Base-by-base conservation (phyloP, 164 flowering plant genomes). In the Vitis cinerea region DNA sequence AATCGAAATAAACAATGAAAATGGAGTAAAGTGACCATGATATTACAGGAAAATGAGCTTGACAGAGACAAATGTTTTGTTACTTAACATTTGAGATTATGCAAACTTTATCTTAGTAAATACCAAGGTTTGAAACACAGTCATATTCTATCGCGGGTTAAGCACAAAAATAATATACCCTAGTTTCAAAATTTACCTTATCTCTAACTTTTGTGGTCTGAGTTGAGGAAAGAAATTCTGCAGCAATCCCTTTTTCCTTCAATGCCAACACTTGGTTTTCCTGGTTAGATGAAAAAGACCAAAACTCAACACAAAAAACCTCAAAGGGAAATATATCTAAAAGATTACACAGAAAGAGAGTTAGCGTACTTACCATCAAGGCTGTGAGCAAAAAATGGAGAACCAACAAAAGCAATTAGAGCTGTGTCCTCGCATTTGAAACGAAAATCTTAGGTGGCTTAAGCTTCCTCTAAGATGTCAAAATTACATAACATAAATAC, bases 181-280 rank as follows among this genome's bases (percentile, higher is more conserved):
- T 48, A 1, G 44, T 37, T 37, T 37, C 13, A 47, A 60, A 19
- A 62, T 51, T 64, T 74, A 94, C 98, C 97, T 89, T 88, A 61
- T 83, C 84, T 78, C 71, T 94, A n/a, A 78, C 79, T 3, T 70
- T 69, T 10, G 85, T 63, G 0, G 78, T 68, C 70, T 83, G 93
- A 16, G 93, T 86, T 58, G 98, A 94, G 15, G 98, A 90, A 10
- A 94, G 88, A 85, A 67, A 92, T 74, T 92, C 98, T 66, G 94
- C 98, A 67, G 90, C 83, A 78, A 94, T 88, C 31, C 90, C 88
- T 79, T 86, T 92, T 71, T 86, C 89, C 83, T 92, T 94, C 77
- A 94, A 74, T 57, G 91, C 86, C 71, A 71, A 63, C 60, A 94
- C 98, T 84, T 94, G 98, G 79, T 92, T 94, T 83, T 94, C 98